These are phyloP conservation scores for Colletotrichum tamarilloi DNA, from an alignment of 2,329 filamentous ascomycete species.

Conservation along the genomic window DNA sequence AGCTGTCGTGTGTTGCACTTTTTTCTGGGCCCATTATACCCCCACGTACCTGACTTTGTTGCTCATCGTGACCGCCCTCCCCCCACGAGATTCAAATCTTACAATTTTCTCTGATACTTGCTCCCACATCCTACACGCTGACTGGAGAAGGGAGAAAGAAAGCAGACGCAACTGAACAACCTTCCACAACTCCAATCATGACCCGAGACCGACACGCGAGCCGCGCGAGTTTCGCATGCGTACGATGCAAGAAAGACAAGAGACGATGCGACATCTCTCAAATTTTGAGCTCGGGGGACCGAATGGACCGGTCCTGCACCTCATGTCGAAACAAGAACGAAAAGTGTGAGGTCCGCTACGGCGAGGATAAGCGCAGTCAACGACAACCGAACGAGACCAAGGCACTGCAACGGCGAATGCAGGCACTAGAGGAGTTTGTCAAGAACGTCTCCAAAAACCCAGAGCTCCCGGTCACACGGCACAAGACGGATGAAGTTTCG, in stretches of 20 bases:
- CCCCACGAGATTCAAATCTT: not conserved
- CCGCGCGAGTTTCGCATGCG: conserved; percentile 31
- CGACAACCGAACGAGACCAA: conserved; percentile 23
- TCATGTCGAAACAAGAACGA: conserved; percentile 32
- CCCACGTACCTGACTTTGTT: not conserved
- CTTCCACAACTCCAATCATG: not conserved
- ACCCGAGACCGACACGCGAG: conserved; percentile 29
- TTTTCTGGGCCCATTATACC: not conserved
- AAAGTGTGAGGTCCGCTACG: conserved; percentile 30
- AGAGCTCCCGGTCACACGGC: not conserved
- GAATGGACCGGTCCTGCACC: conserved; percentile 21
- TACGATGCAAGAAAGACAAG: conserved; percentile 33
- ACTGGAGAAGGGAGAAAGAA: not conserved
- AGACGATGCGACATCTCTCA: conserved; percentile 32
- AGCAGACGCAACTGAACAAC: not conserved
- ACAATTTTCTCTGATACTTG: not conserved
- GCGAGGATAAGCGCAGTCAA: conserved; percentile 31
- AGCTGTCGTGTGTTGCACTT: not conserved
- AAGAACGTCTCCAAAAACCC: conserved; percentile 7
- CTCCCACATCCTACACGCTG: not conserved
- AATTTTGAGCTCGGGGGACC: not conserved
- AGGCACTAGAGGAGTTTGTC: conserved; percentile 29
- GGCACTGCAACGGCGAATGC: conserved; percentile 27
- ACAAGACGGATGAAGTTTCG: not conserved
- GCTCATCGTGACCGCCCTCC: not conserved